phyloP scores from a whole-genome alignment of 2,329 filamentous ascomycete genomes.

The Talaromyces sp. region DNA sequence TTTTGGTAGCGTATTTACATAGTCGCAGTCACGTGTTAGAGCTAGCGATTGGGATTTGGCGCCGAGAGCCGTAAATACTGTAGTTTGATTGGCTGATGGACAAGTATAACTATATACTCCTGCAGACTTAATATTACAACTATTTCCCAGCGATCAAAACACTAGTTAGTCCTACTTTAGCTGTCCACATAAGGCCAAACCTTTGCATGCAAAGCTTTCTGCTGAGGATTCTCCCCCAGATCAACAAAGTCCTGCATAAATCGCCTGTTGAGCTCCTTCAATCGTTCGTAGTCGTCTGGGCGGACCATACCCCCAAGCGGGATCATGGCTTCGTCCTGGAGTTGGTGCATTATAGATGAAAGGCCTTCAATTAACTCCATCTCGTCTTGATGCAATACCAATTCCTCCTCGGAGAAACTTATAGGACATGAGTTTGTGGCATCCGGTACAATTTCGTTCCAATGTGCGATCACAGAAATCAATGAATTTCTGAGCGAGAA shows the following conservation, averaged over 20 bases:
- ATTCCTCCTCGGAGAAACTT: constrained; percentile 17
- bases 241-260: constrained; percentile 20
- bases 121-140: not conserved
- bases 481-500: constrained; percentile 22
- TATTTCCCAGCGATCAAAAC: not conserved
- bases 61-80: not conserved
- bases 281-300: constrained; percentile 18
- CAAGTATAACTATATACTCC: not conserved
- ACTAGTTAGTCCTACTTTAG: not conserved
- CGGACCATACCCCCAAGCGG: constrained; percentile 22
- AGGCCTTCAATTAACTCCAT: constrained; percentile 20
- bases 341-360: constrained; percentile 19
- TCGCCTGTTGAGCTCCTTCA: constrained; percentile 16
- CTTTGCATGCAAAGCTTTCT: constrained; percentile 20
- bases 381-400: constrained; percentile 18
- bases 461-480: constrained; percentile 19
- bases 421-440: constrained; percentile 15
- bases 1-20: not conserved
- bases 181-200: constrained; percentile 20
- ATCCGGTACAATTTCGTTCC: constrained; percentile 13
- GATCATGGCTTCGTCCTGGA: constrained; percentile 20
- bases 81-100: not conserved
- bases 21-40: not conserved
- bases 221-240: constrained; percentile 16
- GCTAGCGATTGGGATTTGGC: not conserved